Conservation (phyloP, 2,329 filamentous ascomycete species). For the Nemania sp. region DNA sequence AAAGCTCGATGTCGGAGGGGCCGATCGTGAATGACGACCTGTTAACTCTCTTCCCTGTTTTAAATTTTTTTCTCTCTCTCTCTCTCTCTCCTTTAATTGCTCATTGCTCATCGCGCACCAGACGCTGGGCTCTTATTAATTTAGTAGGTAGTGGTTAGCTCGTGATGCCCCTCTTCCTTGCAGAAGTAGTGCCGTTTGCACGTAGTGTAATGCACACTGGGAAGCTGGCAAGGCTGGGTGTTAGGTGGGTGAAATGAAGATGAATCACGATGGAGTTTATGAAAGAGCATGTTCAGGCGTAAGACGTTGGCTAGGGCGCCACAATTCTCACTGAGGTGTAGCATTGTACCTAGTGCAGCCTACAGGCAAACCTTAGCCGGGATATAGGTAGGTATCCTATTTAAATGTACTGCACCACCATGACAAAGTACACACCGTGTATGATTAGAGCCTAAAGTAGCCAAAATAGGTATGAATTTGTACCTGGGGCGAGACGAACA, state of each 20-base stretch:
- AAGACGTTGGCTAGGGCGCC: no score
- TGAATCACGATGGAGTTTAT: background rate
- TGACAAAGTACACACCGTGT: no score
- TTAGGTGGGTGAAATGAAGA: background rate
- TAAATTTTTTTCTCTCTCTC: background rate
- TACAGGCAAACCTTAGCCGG: background rate
- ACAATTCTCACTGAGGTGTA: no score
- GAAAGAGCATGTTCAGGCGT: no score
- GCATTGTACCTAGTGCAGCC: no score
- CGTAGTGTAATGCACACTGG: background rate
- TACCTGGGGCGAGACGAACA: no score
- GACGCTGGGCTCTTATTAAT: background rate
- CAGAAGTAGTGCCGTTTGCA: background rate
- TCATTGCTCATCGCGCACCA: background rate
- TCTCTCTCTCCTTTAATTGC: background rate
- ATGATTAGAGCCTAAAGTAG: no score
- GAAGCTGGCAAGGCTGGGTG: background rate
- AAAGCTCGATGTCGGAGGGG: conserved; percentile 3
- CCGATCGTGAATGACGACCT: conserved; percentile 6
- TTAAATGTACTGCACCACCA: conserved; percentile 3
- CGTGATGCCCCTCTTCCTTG: background rate
- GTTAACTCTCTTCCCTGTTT: background rate
- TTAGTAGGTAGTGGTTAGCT: background rate
- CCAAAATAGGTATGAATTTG: no score
- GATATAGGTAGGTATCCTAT: conserved; percentile 4